Evolutionary conservation across 495 filamentous ascomycete species (phyloP).

Genomic region (Platismatia glauca): DNA sequence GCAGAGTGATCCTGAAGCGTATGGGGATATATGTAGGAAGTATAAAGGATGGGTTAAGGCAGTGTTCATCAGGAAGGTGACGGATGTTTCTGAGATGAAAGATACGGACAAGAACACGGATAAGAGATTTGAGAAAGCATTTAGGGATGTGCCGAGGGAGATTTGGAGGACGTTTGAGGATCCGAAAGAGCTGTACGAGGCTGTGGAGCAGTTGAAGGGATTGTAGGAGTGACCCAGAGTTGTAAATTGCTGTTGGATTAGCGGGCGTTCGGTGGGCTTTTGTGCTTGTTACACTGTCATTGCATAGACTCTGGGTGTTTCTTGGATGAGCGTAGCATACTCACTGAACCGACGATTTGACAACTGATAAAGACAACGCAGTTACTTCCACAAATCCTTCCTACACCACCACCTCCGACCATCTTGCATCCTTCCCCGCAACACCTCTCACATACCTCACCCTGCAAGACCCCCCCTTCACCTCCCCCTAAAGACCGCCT

Average conservation of each 20-base stretch:
- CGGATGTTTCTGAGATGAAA: conserved; percentile 61
- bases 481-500: conserved; percentile 18
- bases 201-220: conserved; percentile 37
- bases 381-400: not conserved
- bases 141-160: conserved; percentile 58
- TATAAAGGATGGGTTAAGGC: conserved; percentile 64
- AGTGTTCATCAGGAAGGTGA: conserved; percentile 78
- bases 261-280: not conserved
- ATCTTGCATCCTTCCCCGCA: not conserved
- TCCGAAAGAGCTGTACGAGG: conserved; percentile 51
- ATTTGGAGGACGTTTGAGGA: conserved; percentile 76
- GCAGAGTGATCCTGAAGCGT: conserved; percentile 84
- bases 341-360: not conserved
- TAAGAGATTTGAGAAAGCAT: conserved; percentile 72
- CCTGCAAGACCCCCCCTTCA: not conserved
- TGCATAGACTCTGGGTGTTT: not conserved
- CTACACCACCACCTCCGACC: not conserved
- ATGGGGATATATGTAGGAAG: conserved; percentile 56
- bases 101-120: conserved; percentile 61
- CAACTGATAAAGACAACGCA: not conserved
- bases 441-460: not conserved
- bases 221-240: not conserved
- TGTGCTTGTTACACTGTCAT: not conserved
- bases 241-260: not conserved
- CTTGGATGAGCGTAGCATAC: not conserved